A percentile compares a stretch with the other conserved stretches of the same genome.
Evolutionary conservation across 352 stramenopile species (phyloP).

Genomic region (Phytophthora syringae): DNA sequence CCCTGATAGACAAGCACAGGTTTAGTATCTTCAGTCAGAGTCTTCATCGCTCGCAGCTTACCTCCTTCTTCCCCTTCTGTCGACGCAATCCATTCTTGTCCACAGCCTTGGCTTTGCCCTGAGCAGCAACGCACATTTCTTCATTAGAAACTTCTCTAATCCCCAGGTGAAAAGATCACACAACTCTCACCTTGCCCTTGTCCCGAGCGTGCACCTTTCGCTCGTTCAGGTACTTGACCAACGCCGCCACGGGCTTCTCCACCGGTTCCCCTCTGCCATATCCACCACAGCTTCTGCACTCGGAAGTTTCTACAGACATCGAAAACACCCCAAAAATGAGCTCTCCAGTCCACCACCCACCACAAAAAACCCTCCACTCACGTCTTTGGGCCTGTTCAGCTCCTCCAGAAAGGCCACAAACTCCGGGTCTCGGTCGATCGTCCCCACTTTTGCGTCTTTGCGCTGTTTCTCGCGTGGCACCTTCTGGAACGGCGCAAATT

Average conservation of each 20-base stretch:
- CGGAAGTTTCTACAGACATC: slow-evolving; percentile 70
- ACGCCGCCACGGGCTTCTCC: slow-evolving; percentile 74
- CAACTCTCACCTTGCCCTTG: slow-evolving; percentile 61
- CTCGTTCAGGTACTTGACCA: slow-evolving; percentile 89
- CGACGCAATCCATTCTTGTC: slow-evolving; percentile 50
- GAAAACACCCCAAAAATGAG: slow-evolving; percentile 1
- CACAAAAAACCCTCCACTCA: too few relatives aligned
- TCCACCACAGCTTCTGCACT: slow-evolving; percentile 67
- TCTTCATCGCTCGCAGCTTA: slow-evolving; percentile 9
- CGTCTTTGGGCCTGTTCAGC: slow-evolving; percentile 69
- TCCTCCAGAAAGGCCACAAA: slow-evolving; percentile 80
- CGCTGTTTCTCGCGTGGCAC: slow-evolving; percentile 81
- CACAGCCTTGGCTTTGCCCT: slow-evolving; percentile 47
- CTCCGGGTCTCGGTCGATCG: slow-evolving; percentile 75
- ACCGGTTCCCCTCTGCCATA: slow-evolving; percentile 54
- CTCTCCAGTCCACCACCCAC: neutral
- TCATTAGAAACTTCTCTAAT: too few relatives aligned
- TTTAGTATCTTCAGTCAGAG: slow-evolving; percentile 3
- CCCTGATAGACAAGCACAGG: slow-evolving; percentile 1
- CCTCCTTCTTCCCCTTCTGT: slow-evolving; percentile 57
- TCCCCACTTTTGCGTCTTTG: slow-evolving; percentile 79
- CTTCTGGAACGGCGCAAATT: slow-evolving; percentile 84
- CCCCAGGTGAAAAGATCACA: too few relatives aligned
- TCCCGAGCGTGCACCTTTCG: slow-evolving; percentile 66
- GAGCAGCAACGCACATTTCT: slow-evolving; percentile 9